Conservation (phyloP, 2,329 filamentous ascomycete species). For the Arthroderma sp. region DNA sequence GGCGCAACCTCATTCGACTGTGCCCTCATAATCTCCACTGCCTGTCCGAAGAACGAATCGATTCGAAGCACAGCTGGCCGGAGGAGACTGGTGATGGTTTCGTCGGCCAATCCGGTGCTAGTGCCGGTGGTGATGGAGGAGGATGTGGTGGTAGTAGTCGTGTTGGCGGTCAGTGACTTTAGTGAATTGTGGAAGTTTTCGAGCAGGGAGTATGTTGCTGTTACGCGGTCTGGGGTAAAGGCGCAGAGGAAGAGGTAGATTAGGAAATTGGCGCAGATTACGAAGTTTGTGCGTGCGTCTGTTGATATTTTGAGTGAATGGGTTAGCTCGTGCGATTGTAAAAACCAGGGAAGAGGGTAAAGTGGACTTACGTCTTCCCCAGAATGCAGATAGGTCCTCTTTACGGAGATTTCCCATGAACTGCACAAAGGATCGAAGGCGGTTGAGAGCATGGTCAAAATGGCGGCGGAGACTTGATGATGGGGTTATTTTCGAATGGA, state of each 20-base stretch:
- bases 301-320: background rate
- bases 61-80: background rate
- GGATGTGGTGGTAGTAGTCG: background rate
- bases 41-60: conserved; percentile 1
- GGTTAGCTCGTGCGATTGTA: too few relatives aligned
- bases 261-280: background rate
- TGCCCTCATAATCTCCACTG: conserved; percentile 1
- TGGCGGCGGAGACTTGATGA: background rate
- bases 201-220: background rate
- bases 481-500: background rate
- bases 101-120: background rate
- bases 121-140: too few relatives aligned
- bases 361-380: background rate
- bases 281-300: background rate
- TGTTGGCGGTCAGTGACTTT: background rate
- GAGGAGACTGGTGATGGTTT: background rate
- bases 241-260: background rate
- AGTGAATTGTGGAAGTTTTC: background rate
- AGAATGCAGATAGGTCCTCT: background rate
- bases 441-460: background rate
- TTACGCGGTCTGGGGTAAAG: background rate
- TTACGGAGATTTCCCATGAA: background rate
- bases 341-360: background rate
- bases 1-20: background rate
- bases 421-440: background rate